These are phyloP conservation scores for Myxozyma neotropica DNA, from an alignment of 805 yeast species.

Conservation along the genomic window DNA sequence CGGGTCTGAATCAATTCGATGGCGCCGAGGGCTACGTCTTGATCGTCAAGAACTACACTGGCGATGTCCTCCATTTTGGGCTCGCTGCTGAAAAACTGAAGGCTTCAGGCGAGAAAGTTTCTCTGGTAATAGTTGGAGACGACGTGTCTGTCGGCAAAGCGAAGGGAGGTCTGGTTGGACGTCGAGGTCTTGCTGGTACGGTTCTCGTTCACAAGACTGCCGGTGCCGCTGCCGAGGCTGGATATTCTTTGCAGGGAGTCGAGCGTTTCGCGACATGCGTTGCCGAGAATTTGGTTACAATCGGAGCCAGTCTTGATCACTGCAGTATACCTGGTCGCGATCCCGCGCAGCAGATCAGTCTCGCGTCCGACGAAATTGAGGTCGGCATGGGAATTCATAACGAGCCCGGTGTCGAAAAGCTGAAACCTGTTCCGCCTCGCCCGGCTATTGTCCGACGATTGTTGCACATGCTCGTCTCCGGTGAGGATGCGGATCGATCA, in stretches of 20 bases:
- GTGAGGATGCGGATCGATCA: conserved; percentile 71
- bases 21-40: conserved; percentile 60
- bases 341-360: conserved; percentile 55
- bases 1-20: conserved; percentile 52
- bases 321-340: conserved; percentile 82
- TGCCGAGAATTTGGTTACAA: conserved; percentile 63
- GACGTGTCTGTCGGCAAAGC: conserved; percentile 92
- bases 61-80: conserved; percentile 92
- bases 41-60: conserved; percentile 90
- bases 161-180: conserved; percentile 90
- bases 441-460: conserved; percentile 59
- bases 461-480: conserved; percentile 61
- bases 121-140: conserved; percentile 77
- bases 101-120: conserved; percentile 71
- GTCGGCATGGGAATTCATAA: conserved; percentile 96
- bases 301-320: conserved; percentile 87
- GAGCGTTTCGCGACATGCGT: conserved; percentile 62
- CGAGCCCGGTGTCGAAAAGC: conserved; percentile 78
- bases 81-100: conserved; percentile 86
- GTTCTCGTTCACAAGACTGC: conserved; percentile 79
- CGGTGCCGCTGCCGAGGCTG: conserved; percentile 66
- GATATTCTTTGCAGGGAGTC: conserved; percentile 51
- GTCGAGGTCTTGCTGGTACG: conserved; percentile 94
- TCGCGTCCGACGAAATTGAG: conserved; percentile 66
- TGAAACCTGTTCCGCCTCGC: conserved; percentile 70